phyloP scores from a whole-genome alignment of 2,329 filamentous ascomycete genomes.

The Pyrenophora seminiperda region DNA sequence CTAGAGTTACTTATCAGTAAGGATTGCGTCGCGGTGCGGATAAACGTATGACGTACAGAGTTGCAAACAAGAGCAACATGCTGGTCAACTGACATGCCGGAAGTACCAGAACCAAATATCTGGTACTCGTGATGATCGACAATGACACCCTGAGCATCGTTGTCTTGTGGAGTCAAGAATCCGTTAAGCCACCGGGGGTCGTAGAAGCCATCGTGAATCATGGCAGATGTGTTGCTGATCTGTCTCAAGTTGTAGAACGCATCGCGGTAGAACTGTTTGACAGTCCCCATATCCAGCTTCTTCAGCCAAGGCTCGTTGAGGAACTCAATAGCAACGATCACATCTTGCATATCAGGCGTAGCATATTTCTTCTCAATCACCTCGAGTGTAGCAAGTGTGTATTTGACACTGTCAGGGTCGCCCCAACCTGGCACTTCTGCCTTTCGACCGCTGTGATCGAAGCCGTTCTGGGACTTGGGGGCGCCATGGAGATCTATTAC shows the following conservation, averaged over 20 bases:
- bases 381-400: constrained; percentile 62
- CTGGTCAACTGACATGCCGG: constrained; percentile 56
- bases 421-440: constrained; percentile 53
- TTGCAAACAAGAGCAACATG: constrained; percentile 64
- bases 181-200: constrained; percentile 63
- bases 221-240: constrained; percentile 55
- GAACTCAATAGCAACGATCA: constrained; percentile 63
- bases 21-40: rapidly evolving
- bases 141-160: constrained; percentile 59
- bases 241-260: constrained; percentile 57
- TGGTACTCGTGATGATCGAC: constrained; percentile 74
- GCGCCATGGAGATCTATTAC: constrained; percentile 63
- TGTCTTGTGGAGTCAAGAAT: constrained; percentile 58
- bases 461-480: constrained; percentile 62
- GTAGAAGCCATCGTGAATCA: constrained; percentile 64
- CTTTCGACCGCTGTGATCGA: constrained; percentile 64
- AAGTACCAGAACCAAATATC: constrained; percentile 60
- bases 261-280: constrained; percentile 62
- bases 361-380: constrained; percentile 63
- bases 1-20: constrained; percentile 8
- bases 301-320: constrained; percentile 62
- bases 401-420: constrained; percentile 53
- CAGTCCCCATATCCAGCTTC: constrained; percentile 51
- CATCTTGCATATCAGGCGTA: constrained; percentile 58
- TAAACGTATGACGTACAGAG: constrained; percentile 43